Evolutionary conservation across 75 land plant genomes (phyloP).

Genomic region (Selaginella tamariscina): DNA sequence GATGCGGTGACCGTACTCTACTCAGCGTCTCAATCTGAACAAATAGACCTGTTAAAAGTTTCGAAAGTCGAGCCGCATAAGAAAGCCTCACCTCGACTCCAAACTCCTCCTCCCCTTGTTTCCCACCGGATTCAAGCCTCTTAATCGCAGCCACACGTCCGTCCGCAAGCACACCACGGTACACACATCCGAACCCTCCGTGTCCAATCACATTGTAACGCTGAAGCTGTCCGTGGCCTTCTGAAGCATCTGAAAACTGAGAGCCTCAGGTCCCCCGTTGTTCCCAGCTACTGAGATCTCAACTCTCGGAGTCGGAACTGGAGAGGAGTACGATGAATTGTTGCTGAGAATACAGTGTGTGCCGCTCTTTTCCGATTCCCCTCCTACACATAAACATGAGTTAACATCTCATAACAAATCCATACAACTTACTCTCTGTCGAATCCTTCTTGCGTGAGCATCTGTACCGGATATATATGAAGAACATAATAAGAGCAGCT

Average conservation of each 20-base stretch:
- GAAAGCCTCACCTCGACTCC: not conserved
- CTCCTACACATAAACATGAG: too few species aligned
- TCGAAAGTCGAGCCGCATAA: not conserved
- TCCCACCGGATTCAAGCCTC: not conserved
- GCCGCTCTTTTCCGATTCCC: not conserved
- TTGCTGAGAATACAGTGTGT: not conserved
- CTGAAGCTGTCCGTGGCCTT: not conserved
- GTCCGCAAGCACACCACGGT: not conserved
- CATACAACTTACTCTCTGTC: not conserved
- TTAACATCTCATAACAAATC: not conserved
- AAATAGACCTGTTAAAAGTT: not conserved
- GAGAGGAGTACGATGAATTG: not conserved
- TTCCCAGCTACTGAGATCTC: not conserved
- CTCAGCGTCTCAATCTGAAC: constrained; percentile 3
- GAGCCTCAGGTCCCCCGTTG: not conserved
- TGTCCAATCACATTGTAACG: not conserved
- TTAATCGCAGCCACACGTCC: constrained; percentile 2
- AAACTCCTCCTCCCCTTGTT: not conserved
- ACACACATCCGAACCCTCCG: constrained; percentile 4
- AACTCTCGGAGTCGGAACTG: not conserved
- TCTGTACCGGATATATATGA: not conserved
- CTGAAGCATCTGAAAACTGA: not conserved
- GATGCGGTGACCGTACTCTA: not conserved
- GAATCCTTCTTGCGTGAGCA: not conserved
- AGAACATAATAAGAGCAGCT: not conserved